Conservation (phyloP, 2,329 filamentous ascomycete species). For the Aspergillus felis region DNA sequence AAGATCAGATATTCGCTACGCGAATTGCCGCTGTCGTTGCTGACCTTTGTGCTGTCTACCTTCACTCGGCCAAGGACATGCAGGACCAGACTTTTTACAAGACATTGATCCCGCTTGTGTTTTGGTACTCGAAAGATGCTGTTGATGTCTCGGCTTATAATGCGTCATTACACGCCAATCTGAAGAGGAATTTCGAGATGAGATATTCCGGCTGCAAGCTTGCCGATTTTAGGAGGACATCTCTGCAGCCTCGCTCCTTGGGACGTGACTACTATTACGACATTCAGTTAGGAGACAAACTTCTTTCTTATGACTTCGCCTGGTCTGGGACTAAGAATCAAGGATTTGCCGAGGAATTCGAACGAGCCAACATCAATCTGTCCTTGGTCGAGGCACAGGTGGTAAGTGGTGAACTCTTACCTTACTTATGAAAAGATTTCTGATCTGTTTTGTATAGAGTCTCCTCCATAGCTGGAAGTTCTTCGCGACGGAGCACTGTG, state of each 20-base stretch:
- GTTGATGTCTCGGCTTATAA: constrained; percentile 81
- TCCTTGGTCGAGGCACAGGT: constrained; percentile 91
- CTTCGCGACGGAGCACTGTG: constrained; percentile 77
- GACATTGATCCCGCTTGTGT: constrained; percentile 67
- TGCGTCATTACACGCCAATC: constrained; percentile 76
- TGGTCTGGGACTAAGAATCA: constrained; percentile 67
- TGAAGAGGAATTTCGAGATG: constrained; percentile 76
- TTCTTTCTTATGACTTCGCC: constrained; percentile 71
- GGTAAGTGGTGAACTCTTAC: constrained; percentile 45
- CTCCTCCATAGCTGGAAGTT: constrained; percentile 89
- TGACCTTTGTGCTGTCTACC: constrained; percentile 84
- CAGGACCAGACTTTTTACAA: constrained; percentile 66
- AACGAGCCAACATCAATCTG: constrained; percentile 82
- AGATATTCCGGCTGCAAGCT: constrained; percentile 72
- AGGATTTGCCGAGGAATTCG: constrained; percentile 79
- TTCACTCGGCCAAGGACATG: constrained; percentile 78
- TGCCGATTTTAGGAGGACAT: constrained; percentile 75
- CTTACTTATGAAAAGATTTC: constrained; percentile 11
- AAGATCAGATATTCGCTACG: constrained; percentile 55
- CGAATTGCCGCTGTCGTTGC: constrained; percentile 76
- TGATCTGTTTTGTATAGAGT: constrained; percentile 48
- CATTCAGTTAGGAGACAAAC: constrained; percentile 66
- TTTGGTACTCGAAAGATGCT: constrained; percentile 75
- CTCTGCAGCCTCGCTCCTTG: constrained; percentile 60
- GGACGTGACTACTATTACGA: constrained; percentile 84